Evolutionary conservation across 495 filamentous ascomycete genomes (phyloP).

Genomic region (Evernia prunastri): DNA sequence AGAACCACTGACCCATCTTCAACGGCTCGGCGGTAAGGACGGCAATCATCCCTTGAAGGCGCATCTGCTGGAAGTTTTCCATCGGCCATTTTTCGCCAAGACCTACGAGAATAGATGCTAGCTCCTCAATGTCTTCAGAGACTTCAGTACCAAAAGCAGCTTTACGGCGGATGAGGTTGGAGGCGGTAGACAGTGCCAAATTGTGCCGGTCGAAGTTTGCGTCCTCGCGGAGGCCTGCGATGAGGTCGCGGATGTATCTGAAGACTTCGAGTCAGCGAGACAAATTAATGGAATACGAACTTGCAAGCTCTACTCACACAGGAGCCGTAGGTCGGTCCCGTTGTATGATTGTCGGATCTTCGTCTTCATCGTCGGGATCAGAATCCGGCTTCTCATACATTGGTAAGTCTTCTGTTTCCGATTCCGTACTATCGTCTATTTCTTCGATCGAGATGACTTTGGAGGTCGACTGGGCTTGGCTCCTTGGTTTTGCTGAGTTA

Average conservation of each 20-base stretch:
- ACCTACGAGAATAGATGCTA: slow-evolving; percentile 68
- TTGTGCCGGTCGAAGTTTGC: slow-evolving; percentile 80
- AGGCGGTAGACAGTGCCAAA: slow-evolving; percentile 68
- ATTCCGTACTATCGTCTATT: slow-evolving; percentile 46
- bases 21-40: slow-evolving; percentile 68
- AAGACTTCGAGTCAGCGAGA: background rate
- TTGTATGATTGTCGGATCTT: slow-evolving; percentile 79
- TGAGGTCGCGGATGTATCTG: slow-evolving; percentile 81
- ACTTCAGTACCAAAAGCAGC: slow-evolving; percentile 82
- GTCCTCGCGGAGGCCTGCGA: slow-evolving; percentile 67
- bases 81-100: slow-evolving; percentile 75
- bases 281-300: slow-evolving; percentile 6
- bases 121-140: slow-evolving; percentile 71
- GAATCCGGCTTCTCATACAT: slow-evolving; percentile 88
- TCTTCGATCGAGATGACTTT: slow-evolving; percentile 64
- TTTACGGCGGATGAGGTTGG: slow-evolving; percentile 80
- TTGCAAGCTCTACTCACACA: slow-evolving; percentile 47
- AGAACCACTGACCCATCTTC: slow-evolving; percentile 76
- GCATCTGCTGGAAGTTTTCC: slow-evolving; percentile 66
- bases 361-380: slow-evolving; percentile 85
- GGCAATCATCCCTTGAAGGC: slow-evolving; percentile 78
- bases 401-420: slow-evolving; percentile 66
- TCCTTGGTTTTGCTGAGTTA: slow-evolving; percentile 10
- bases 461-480: slow-evolving; percentile 30
- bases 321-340: slow-evolving; percentile 78